Evolutionary conservation across 2,329 filamentous ascomycete genomes (phyloP), one percentile per base, ranked within the genome.

Genomic region (Fonsecaea pedrosoi): DNA sequence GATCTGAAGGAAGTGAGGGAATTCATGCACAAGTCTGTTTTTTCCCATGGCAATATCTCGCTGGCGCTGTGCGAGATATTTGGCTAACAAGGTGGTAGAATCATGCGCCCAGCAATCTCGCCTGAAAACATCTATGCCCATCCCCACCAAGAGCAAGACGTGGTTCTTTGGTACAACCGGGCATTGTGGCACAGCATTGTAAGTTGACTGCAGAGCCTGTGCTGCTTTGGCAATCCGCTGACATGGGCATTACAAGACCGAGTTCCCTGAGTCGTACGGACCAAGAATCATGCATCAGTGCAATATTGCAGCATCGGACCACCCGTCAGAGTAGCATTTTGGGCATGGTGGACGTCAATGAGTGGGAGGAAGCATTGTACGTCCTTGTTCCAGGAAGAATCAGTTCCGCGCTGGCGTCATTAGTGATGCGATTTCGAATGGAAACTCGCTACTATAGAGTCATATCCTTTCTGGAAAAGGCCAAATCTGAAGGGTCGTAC

Each of bases 141-240:
- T 61, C 70, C 67, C 55, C 76, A 78, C 66, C 67, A 78, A 34
- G 76, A 78, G 62, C 75, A 78, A 69, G 77, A 79, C 70, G 77
- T 79, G 4, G 76, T 78, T 53, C 70, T 79, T 18, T 79, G 77
- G 77, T 79, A 79, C 67, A 79, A 79, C 65, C 71, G 78, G 10
- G 77, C 77, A 0, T 68, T 79, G 10, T 79, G 78, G 78, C 78
- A 80, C 60, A 78, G 76, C 54, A 79, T 79, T 61, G 77, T 79
- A 67, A 71, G 63, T 62, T 58, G 50, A 62, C 35, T 56, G 30
- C 18, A 32, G 30, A 32, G n/a, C 40, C n/a, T 55, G 8, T 38
- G 25, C 35, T 8, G 37, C 15, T 58, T 12, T 21, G 12, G 13
- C 21, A 8, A 50, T 13, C 50, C 15, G 21, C 54, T 25, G 34